phyloP scores from a whole-genome alignment of 2,329 filamentous ascomycete species.

The Alternaria burnsii region DNA sequence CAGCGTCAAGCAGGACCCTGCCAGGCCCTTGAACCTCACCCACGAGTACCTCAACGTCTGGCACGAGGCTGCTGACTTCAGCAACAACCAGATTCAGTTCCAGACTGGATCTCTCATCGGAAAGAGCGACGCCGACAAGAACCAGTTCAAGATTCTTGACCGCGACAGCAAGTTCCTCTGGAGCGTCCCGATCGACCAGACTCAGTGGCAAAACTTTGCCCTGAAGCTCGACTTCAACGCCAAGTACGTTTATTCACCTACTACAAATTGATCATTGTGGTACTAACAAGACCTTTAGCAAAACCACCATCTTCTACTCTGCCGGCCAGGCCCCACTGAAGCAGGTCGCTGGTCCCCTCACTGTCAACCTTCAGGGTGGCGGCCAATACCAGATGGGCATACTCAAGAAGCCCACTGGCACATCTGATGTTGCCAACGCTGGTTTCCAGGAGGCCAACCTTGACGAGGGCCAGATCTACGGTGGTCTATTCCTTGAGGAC shows the following conservation, averaged over 20 bases:
- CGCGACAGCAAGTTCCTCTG: slow-evolving; percentile 55
- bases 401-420: slow-evolving; percentile 67
- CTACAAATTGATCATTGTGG: neutral
- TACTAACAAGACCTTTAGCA: slow-evolving; percentile 49
- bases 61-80: slow-evolving; percentile 53
- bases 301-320: slow-evolving; percentile 67
- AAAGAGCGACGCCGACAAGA: slow-evolving; percentile 54
- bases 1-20: slow-evolving; percentile 63
- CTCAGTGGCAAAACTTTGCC: slow-evolving; percentile 69
- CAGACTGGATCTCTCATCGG: slow-evolving; percentile 64
- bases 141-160: slow-evolving; percentile 53
- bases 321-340: slow-evolving; percentile 56
- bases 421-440: slow-evolving; percentile 49
- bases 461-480: slow-evolving; percentile 52
- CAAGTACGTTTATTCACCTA: slow-evolving; percentile 55
- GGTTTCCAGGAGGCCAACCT: slow-evolving; percentile 48
- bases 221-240: slow-evolving; percentile 65
- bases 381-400: slow-evolving; percentile 71
- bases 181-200: slow-evolving; percentile 59
- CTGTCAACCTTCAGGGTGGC: slow-evolving; percentile 64
- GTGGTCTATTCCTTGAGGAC: slow-evolving; percentile 52
- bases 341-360: slow-evolving; percentile 56
- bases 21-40: slow-evolving; percentile 64
- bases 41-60: slow-evolving; percentile 66
- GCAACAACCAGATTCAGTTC: slow-evolving; percentile 56